Conservation (phyloP, 345 rosid species). For the Hibiscus trionum region DNA sequence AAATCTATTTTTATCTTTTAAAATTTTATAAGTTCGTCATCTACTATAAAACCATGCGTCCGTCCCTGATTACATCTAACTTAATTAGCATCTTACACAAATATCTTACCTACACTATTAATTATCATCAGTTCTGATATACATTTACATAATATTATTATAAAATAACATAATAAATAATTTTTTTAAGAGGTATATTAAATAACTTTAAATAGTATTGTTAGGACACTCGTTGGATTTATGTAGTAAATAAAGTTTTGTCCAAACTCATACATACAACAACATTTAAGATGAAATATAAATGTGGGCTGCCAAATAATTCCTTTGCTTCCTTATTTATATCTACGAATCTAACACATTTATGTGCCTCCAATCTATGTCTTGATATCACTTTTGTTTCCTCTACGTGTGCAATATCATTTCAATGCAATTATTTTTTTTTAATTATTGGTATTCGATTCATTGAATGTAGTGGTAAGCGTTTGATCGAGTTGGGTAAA, state of each 20-base stretch:
- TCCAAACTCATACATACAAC: background rate
- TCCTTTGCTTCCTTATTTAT: background rate
- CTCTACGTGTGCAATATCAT: background rate
- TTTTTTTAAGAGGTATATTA: background rate
- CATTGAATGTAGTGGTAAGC: too few species aligned
- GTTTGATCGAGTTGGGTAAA: too few species aligned
- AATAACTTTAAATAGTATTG: background rate
- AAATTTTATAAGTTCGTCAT: too few species aligned
- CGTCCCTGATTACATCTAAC: too few species aligned
- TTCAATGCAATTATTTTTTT: background rate
- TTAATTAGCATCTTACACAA: too few species aligned
- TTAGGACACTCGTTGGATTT: background rate
- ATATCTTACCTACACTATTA: too few species aligned
- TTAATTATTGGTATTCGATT: too few species aligned
- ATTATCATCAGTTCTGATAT: too few species aligned
- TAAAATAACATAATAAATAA: too few species aligned
- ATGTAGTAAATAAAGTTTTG: background rate
- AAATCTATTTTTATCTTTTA: too few species aligned
- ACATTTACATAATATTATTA: too few species aligned
- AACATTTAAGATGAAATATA: background rate
- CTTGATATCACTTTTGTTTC: background rate
- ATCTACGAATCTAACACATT: background rate
- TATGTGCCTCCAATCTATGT: background rate
- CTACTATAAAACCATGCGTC: too few species aligned
- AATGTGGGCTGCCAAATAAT: slow-evolving; percentile 4